A percentile compares a stretch with the other conserved stretches of the same genome.
Evolutionary conservation across 305 asterid genomes (phyloP).

Genomic region (Fraxinus platypoda): DNA sequence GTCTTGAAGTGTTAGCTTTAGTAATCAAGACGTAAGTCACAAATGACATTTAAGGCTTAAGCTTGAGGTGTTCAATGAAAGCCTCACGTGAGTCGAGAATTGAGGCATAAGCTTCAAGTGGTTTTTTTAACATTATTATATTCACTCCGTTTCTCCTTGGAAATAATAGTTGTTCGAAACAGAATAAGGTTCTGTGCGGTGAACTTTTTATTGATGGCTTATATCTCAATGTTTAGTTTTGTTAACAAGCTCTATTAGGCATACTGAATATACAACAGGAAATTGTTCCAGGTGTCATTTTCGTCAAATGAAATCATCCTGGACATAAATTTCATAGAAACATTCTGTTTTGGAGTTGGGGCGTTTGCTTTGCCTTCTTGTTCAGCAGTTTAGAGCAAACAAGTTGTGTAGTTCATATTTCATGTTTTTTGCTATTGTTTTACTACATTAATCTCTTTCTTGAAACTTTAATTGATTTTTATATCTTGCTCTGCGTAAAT

Average conservation of each 20-base stretch:
- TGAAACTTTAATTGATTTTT: background rate
- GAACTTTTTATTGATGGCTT: background rate
- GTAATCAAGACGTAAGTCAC: background rate
- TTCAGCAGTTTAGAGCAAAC: background rate
- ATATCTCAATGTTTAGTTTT: background rate
- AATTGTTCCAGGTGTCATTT: background rate
- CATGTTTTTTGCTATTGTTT: background rate
- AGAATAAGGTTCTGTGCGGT: background rate
- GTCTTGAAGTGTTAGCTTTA: background rate
- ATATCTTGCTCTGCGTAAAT: background rate
- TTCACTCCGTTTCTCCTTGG: background rate
- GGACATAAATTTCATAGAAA: background rate
- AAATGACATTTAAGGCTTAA: background rate
- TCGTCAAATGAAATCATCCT: background rate
- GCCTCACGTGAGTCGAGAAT: background rate
- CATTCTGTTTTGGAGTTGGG: background rate
- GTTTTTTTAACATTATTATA: background rate
- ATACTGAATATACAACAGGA: background rate
- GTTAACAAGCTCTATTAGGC: background rate
- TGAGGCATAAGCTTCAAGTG: background rate
- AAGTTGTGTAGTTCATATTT: background rate
- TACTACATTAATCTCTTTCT: background rate
- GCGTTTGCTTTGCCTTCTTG: background rate
- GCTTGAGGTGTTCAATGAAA: background rate
- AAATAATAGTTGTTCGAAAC: background rate